Base-by-base conservation (phyloP, 2,329 filamentous ascomycete genomes). In the Fusarium sarcochroum region DNA sequence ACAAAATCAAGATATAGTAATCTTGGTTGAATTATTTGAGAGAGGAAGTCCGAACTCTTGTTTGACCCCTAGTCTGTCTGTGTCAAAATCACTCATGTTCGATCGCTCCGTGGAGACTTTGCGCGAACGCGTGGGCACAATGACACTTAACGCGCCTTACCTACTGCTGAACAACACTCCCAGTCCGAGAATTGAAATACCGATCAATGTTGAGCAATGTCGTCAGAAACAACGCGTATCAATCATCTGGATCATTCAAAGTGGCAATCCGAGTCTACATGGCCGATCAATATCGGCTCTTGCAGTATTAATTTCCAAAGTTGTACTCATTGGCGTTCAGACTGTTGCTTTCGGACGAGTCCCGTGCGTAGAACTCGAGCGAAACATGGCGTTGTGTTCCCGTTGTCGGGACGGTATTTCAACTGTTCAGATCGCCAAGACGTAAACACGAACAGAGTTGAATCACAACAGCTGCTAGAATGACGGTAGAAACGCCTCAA, bases 61-160 rank as follows among this genome's bases (percentile, higher is more conserved):
- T 9, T n/a, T n/a, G n/a, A n/a, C 25, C 25, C 25, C 10, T 27
- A 27, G 27, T 3, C 10, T 11, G 27, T 13, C 27, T 14, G 50
- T 21, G 38, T 13, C 27, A 52, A 58, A 67, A 42, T 40, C 23
- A 41, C n/a, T 58, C 52, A 40, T 23, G 44, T 20, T 6, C 35
- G 25, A 40, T 40, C 41, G 20, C 48, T n/a, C 25, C 45, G 46
- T 38, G 52, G 52, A 54, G 46, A 48, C 23, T 32, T 53, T n/a
- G 38, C 15, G 40, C 44, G 38, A 50, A 45, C n/a, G 20, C 14
- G 27, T 44, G 27, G 37, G 48, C 18, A 18, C 21, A 58, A 30
- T 30, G 27, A 13, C 27, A 13, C 27, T 30, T 10, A 30, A 30
- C 9, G 27, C 27, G 27, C 27, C 10, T 30, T 30, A 30, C 27